phyloP scores from a whole-genome alignment of 352 stramenopile species.

The Pythium brachiatum region DNA sequence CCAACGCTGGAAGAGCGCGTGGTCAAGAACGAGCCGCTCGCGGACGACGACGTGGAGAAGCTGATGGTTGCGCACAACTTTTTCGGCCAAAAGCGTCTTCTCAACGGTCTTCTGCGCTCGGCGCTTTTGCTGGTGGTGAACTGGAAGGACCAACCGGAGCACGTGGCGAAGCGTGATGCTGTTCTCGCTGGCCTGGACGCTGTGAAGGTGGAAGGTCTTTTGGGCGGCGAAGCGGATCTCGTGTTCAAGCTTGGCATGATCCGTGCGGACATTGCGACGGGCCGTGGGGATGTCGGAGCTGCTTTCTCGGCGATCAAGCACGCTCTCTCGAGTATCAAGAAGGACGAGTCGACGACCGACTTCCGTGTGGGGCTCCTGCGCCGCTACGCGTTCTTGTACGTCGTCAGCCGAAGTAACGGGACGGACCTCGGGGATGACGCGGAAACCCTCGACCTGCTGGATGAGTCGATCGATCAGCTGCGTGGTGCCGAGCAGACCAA shows the following conservation, averaged over 20 bases:
- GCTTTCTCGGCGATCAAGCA: slow-evolving; percentile 12
- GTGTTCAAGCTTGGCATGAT: slow-evolving; percentile 18
- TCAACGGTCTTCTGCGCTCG: slow-evolving; percentile 41
- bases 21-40: slow-evolving; percentile 12
- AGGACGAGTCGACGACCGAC: slow-evolving; percentile 2
- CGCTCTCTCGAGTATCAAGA: slow-evolving; percentile 14
- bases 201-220: slow-evolving; percentile 19
- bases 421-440: slow-evolving; percentile 2
- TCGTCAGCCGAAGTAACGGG: slow-evolving; percentile 5
- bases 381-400: slow-evolving; percentile 19
- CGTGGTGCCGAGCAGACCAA: slow-evolving; percentile 8
- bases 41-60: slow-evolving; percentile 23
- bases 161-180: slow-evolving; percentile 12
- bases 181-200: slow-evolving; percentile 18
- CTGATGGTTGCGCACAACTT: slow-evolving; percentile 42
- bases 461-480: slow-evolving; percentile 14
- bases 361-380: slow-evolving; percentile 13
- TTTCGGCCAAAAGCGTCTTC: slow-evolving; percentile 45
- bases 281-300: slow-evolving; percentile 1
- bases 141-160: slow-evolving; percentile 16
- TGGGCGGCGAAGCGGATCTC: slow-evolving; percentile 17
- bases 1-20: slow-evolving; percentile 36
- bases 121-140: slow-evolving; percentile 17
- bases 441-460: slow-evolving; percentile 13
- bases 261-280: slow-evolving; percentile 11